phyloP scores from a whole-genome alignment of 352 stramenopile genomes.

The Pythium brassicae region DNA sequence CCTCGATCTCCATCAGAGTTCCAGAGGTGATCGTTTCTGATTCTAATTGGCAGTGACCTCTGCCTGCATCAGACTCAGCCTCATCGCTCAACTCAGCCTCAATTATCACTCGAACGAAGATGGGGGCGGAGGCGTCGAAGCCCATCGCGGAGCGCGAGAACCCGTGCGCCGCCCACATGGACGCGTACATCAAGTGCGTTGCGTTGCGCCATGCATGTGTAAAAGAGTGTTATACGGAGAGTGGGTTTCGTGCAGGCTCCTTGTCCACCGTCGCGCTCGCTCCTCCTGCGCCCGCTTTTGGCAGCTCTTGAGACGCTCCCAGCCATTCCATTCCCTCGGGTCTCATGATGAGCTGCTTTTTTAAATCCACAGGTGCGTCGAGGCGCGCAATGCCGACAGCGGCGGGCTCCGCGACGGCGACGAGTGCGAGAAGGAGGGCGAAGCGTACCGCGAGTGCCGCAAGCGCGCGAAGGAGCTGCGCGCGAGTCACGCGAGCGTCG shows the following conservation, averaged over 20 bases:
- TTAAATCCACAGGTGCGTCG: conserved; percentile 43
- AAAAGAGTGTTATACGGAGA: no score
- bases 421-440: conserved; percentile 60
- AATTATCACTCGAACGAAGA: conserved; percentile 8
- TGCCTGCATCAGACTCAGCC: no score
- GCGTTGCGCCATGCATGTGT: conserved; percentile 3
- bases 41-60: no score
- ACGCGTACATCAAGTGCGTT: conserved; percentile 65
- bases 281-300: not conserved
- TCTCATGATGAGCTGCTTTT: no score
- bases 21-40: not conserved
- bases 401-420: conserved; percentile 66
- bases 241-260: no score
- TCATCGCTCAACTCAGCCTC: no score
- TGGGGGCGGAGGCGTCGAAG: conserved; percentile 68
- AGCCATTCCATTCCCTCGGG: conserved; percentile 5
- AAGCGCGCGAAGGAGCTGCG: conserved; percentile 37
- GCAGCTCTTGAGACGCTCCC: not conserved
- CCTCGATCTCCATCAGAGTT: conserved; percentile 10
- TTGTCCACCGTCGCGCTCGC: no score
- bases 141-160: conserved; percentile 24
- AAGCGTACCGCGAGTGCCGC: conserved; percentile 61
- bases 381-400: conserved; percentile 47
- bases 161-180: conserved; percentile 55
- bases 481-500: conserved; percentile 16